Conservation (phyloP, 2,329 filamentous ascomycete genomes). For the Lithohypha guttulata region DNA sequence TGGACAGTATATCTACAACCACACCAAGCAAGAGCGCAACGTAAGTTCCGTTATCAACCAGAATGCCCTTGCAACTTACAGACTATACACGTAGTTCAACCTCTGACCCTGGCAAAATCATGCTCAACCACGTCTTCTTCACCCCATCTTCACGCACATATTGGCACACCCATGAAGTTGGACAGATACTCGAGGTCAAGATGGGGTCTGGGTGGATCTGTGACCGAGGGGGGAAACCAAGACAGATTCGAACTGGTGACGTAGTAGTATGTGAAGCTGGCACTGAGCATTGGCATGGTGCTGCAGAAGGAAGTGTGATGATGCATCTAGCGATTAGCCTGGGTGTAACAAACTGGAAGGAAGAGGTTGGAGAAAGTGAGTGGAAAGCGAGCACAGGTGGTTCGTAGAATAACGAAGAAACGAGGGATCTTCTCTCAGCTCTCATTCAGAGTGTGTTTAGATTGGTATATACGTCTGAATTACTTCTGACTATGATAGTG, state of each 20-base stretch:
- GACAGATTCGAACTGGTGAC: conserved; percentile 31
- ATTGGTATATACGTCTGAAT: too few relatives aligned
- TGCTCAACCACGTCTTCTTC: conserved; percentile 32
- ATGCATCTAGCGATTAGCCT: conserved; percentile 30
- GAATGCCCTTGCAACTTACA: too few relatives aligned
- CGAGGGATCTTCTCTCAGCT: too few relatives aligned
- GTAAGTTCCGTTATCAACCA: too few relatives aligned
- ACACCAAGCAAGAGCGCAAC: not conserved
- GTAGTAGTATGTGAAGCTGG: conserved; percentile 32
- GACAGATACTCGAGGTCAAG: conserved; percentile 33
- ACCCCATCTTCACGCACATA: conserved; percentile 34
- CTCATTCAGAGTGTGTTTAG: too few relatives aligned
- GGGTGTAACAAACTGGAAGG: conserved; percentile 30
- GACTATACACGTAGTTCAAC: too few relatives aligned
- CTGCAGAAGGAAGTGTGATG: conserved; percentile 32
- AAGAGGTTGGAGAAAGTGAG: too few relatives aligned
- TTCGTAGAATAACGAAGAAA: too few relatives aligned
- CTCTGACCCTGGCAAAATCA: too few relatives aligned
- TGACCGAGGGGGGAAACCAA: conserved; percentile 30
- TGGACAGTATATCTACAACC: not conserved
- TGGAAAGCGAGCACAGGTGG: too few relatives aligned
- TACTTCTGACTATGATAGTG: too few relatives aligned
- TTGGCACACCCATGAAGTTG: conserved; percentile 38
- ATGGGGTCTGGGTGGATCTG: conserved; percentile 35
- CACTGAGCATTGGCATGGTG: conserved; percentile 38